These are phyloP conservation scores for Pythium folliculosum DNA, from an alignment of 352 stramenopile species.

Conservation along the genomic window DNA sequence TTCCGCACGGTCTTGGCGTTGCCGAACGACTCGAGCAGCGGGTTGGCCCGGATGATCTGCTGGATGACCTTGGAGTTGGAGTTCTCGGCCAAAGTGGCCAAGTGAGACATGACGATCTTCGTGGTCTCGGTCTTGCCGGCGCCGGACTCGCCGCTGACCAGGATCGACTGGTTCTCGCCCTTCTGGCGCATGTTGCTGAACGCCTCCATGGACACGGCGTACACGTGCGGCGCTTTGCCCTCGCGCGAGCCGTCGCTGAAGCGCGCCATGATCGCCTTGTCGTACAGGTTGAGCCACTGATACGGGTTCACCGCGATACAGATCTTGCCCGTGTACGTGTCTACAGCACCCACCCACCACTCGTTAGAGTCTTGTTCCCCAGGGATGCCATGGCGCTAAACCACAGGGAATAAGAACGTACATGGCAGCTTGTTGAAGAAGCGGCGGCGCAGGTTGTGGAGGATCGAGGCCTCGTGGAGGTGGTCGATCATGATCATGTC, in stretches of 20 bases:
- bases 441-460: conserved; percentile 78
- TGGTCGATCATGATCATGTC: conserved; percentile 90
- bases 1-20: conserved; percentile 88
- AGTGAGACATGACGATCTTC: conserved; percentile 95
- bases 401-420: conserved; percentile 32
- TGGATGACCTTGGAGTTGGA: conserved; percentile 90
- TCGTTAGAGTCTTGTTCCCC: background rate
- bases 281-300: conserved; percentile 85
- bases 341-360: conserved; percentile 24
- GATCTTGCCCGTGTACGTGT: conserved; percentile 88
- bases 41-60: conserved; percentile 94
- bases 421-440: conserved; percentile 82
- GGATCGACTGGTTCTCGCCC: conserved; percentile 92
- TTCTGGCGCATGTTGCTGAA: conserved; percentile 81
- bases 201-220: conserved; percentile 85
- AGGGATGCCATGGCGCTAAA: no score
- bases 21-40: conserved; percentile 84
- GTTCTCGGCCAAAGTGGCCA: conserved; percentile 85
- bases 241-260: conserved; percentile 79
- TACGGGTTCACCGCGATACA: conserved; percentile 90
- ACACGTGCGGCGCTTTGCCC: conserved; percentile 81
- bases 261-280: conserved; percentile 61
- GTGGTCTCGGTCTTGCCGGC: conserved; percentile 97
- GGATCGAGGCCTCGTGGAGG: conserved; percentile 84
- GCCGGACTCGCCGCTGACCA: conserved; percentile 94